These are phyloP conservation scores for Cymodocea nodosa DNA, from an alignment of 116 monocot genomes.

Conservation along the genomic window DNA sequence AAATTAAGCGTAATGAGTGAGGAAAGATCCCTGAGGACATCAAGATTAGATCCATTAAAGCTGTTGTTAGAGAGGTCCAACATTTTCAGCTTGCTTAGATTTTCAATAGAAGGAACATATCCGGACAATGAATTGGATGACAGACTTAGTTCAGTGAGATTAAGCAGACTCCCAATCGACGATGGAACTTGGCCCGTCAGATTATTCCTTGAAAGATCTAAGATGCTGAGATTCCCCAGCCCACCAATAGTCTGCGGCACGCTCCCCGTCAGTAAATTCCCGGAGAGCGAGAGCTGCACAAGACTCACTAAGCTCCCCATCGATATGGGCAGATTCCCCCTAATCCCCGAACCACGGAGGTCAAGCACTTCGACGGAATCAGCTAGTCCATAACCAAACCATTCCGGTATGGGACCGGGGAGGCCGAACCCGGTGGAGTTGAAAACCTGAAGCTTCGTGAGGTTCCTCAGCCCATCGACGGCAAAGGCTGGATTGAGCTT, in stretches of 20 bases:
- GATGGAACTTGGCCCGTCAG: constrained; percentile 34
- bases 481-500: constrained; percentile 39
- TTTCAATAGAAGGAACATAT: constrained; percentile 14
- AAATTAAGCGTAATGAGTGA: background rate
- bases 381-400: constrained; percentile 37
- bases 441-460: constrained; percentile 42
- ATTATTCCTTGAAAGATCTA: constrained; percentile 39
- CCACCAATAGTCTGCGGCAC: constrained; percentile 35
- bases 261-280: constrained; percentile 28
- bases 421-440: constrained; percentile 58
- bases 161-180: constrained; percentile 15
- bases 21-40: background rate
- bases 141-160: constrained; percentile 31
- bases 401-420: constrained; percentile 73
- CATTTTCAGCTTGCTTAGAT: constrained; percentile 4
- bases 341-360: constrained; percentile 32
- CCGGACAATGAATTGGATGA: constrained; percentile 35
- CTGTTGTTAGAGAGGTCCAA: constrained; percentile 19
- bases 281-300: constrained; percentile 23
- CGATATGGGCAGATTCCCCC: constrained; percentile 35
- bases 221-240: constrained; percentile 16
- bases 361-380: constrained; percentile 25
- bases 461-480: constrained; percentile 66
- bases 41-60: constrained; percentile 10
- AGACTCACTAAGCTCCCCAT: constrained; percentile 24